A percentile compares a stretch with the other conserved stretches of the same genome.
These are phyloP conservation scores for Microbotryum intermedium DNA, from an alignment of 1,284 basidiomycete genomes.

Conservation along the genomic window DNA sequence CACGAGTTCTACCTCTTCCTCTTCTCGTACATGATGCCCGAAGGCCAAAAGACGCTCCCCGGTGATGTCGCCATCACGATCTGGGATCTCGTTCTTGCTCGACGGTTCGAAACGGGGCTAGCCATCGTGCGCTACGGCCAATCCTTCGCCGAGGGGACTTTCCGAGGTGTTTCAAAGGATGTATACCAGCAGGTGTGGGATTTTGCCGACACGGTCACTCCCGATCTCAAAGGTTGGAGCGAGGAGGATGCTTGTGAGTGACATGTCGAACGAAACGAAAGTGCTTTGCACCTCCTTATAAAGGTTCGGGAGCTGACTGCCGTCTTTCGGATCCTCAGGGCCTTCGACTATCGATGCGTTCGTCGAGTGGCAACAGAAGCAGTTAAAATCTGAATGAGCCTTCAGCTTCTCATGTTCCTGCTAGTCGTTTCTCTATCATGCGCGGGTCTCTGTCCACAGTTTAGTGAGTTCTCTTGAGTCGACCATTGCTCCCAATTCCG, in stretches of 20 bases:
- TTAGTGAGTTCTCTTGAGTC: too few relatives aligned
- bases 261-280: not conserved
- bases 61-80: conserved; percentile 10
- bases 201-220: conserved; percentile 10
- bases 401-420: too few relatives aligned
- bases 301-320: not conserved
- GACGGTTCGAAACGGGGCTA: not conserved
- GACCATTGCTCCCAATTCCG: too few relatives aligned
- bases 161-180: conserved; percentile 22
- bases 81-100: conserved; percentile 4
- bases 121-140: conserved; percentile 1
- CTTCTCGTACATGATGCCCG: conserved; percentile 18
- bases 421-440: too few relatives aligned
- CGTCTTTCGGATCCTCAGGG: conserved; percentile 9
- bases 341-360: conserved; percentile 24
- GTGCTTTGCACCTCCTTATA: too few relatives aligned
- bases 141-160: conserved; percentile 18
- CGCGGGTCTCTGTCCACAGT: too few relatives aligned
- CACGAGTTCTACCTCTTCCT: not conserved
- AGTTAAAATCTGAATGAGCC: not conserved
- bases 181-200: conserved; percentile 21
- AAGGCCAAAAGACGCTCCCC: conserved; percentile 18
- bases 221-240: conserved; percentile 14
- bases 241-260: conserved; percentile 27
- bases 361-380: conserved; percentile 24